phyloP scores from a whole-genome alignment of 352 stramenopile species.

The Globisporangium okanoganense region DNA sequence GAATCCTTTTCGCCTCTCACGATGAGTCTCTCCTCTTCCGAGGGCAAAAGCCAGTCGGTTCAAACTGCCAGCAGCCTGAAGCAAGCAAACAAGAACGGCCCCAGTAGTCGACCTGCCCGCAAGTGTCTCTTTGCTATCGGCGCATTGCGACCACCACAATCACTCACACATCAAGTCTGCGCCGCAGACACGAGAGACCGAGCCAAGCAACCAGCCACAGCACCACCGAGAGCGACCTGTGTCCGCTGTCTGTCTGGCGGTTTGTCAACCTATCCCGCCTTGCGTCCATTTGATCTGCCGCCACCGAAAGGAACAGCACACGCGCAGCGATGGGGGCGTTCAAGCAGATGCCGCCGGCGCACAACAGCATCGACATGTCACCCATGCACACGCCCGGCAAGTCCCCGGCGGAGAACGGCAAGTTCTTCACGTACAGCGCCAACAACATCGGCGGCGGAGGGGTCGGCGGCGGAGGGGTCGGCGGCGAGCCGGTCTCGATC shows the following conservation, averaged over 20 bases:
- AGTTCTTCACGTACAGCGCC: constrained; percentile 70
- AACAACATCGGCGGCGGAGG: constrained; percentile 17
- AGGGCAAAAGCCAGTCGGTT: constrained; percentile 5
- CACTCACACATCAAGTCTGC: too few species aligned
- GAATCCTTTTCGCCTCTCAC: constrained; percentile 3
- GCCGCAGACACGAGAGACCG: too few species aligned
- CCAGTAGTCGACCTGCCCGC: too few species aligned
- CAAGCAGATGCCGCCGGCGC: background rate
- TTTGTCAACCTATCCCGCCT: background rate
- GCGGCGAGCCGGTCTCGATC: constrained; percentile 19
- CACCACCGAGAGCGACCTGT: too few species aligned
- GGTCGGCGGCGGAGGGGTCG: constrained; percentile 11
- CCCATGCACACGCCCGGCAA: constrained; percentile 33
- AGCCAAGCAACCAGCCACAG: too few species aligned
- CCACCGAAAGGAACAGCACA: background rate
- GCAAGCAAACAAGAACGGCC: too few species aligned
- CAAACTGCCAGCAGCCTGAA: too few species aligned
- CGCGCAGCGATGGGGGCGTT: constrained; percentile 12
- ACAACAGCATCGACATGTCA: constrained; percentile 17
- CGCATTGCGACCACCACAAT: constrained; percentile 3
- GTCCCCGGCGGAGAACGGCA: constrained; percentile 39
- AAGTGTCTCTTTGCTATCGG: background rate
- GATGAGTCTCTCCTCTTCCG: background rate
- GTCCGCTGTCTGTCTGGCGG: too few species aligned
- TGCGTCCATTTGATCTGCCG: background rate